phyloP scores from a whole-genome alignment of 805 yeast genomes.

The Metschnikowia arizonensis region DNA sequence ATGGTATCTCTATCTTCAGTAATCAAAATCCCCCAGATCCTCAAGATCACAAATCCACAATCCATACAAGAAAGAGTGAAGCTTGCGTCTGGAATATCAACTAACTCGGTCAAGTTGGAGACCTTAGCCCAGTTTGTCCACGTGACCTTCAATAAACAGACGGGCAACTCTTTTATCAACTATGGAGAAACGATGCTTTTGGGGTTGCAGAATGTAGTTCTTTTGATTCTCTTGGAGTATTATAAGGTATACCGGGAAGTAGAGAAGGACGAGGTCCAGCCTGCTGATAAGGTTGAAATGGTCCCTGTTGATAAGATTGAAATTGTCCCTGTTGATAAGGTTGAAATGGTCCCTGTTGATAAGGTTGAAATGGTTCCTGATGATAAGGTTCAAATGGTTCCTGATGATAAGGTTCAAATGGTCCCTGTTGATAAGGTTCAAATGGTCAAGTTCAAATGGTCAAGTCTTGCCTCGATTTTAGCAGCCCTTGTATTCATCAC shows the following conservation, averaged over 20 bases:
- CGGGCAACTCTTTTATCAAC: conserved; percentile 31
- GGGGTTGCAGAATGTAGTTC: conserved; percentile 37
- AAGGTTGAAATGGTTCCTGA: too few relatives aligned
- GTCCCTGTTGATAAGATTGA: too few relatives aligned
- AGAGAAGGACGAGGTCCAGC: too few relatives aligned
- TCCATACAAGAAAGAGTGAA: conserved; percentile 22
- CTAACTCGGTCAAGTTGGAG: conserved; percentile 35
- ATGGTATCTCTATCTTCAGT: conserved; percentile 37
- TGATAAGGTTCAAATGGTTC: too few relatives aligned
- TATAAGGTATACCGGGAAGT: too few relatives aligned
- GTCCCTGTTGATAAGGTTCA: too few relatives aligned
- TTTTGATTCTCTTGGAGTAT: conserved; percentile 34
- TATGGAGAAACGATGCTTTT: conserved; percentile 40
- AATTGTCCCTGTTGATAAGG: too few relatives aligned
- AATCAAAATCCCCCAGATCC: conserved; percentile 40
- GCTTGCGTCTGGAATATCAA: conserved; percentile 37
- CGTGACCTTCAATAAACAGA: conserved; percentile 36
- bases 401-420: too few relatives aligned
- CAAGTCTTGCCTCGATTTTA: conserved; percentile 24
- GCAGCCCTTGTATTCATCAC: conserved; percentile 28
- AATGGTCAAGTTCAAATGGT: too few relatives aligned
- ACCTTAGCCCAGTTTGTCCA: conserved; percentile 35
- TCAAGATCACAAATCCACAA: conserved; percentile 29
- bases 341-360: too few relatives aligned
- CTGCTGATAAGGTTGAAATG: too few relatives aligned